Evolutionary conservation across 2,329 filamentous ascomycete genomes (phyloP).

Genomic region (Botrytis byssoidea): DNA sequence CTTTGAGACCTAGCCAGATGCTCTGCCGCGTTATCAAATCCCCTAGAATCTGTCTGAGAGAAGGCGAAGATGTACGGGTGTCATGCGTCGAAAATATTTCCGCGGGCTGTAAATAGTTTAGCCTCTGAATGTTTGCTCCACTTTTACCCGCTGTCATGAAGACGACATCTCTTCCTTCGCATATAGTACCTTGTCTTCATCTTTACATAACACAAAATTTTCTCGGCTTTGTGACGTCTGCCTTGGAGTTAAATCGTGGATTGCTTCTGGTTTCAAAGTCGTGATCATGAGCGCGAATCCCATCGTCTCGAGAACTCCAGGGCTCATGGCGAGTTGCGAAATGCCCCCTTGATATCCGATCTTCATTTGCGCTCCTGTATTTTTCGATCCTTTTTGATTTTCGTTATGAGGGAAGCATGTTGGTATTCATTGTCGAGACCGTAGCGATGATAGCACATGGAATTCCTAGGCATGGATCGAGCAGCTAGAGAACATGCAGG

Average conservation of each 20-base stretch:
- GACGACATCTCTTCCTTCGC: not conserved
- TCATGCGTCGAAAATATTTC: not conserved
- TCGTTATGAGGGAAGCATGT: fast-evolving
- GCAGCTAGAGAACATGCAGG: not conserved
- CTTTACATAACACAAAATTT: not conserved
- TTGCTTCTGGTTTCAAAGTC: not conserved
- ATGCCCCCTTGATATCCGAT: not conserved
- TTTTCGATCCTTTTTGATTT: not conserved
- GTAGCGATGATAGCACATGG: no score
- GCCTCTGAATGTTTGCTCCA: not conserved
- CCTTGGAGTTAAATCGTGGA: fast-evolving
- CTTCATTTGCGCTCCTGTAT: not conserved
- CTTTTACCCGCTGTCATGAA: not conserved
- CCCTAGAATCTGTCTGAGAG: not conserved
- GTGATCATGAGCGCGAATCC: not conserved
- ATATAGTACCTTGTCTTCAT: not conserved
- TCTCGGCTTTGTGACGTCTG: not conserved
- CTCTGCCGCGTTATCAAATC: not conserved
- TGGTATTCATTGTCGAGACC: not conserved
- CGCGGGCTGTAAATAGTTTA: not conserved
- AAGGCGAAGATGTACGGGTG: not conserved
- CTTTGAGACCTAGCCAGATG: not conserved
- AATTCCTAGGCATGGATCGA: not conserved
- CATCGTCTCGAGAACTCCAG: not conserved
- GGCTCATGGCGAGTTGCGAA: no score